Conservation (phyloP, 345 rosid species). For the Linum tenue region DNA sequence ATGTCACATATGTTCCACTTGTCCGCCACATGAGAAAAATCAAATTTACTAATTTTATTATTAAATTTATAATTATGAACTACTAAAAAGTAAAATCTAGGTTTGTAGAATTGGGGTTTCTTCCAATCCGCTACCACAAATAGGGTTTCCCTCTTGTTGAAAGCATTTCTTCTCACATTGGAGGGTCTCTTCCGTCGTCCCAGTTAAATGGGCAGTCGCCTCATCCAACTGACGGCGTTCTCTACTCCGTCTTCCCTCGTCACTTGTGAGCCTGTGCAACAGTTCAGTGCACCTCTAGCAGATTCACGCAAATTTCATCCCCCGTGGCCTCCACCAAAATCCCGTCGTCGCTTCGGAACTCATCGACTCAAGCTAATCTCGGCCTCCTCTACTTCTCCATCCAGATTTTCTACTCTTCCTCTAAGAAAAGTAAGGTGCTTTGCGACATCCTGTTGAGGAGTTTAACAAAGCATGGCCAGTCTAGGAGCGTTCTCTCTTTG, state of each 20-base stretch:
- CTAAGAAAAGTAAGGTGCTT: conserved; percentile 6
- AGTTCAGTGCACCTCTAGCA: conserved; percentile 26
- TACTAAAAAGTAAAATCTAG: too few relatives aligned
- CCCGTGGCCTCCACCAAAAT: conserved; percentile 36
- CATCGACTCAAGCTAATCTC: conserved; percentile 26
- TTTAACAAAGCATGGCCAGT: conserved; percentile 16
- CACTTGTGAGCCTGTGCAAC: conserved; percentile 18
- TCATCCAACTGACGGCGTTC: conserved; percentile 15
- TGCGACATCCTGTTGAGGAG: conserved; percentile 16
- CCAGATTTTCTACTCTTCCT: conserved; percentile 22
- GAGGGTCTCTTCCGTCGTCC: too few relatives aligned
- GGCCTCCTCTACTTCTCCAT: conserved; percentile 24
- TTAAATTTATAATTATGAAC: too few relatives aligned
- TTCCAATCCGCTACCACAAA: too few relatives aligned
- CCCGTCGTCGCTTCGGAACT: conserved; percentile 28
- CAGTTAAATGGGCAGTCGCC: too few relatives aligned
- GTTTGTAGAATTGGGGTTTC: too few relatives aligned
- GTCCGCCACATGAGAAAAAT: too few relatives aligned
- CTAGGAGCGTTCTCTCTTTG: conserved; percentile 10
- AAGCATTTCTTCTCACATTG: too few relatives aligned
- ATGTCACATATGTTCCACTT: too few relatives aligned
- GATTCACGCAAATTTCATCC: conserved; percentile 35
- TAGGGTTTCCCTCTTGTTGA: too few relatives aligned
- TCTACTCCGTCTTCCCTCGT: conserved; percentile 22
- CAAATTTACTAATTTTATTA: too few relatives aligned